A percentile compares a stretch with the other conserved stretches of the same genome.
Conservation (phyloP, 108 stramenopile species). For the Conticribra weissflogii region DNA sequence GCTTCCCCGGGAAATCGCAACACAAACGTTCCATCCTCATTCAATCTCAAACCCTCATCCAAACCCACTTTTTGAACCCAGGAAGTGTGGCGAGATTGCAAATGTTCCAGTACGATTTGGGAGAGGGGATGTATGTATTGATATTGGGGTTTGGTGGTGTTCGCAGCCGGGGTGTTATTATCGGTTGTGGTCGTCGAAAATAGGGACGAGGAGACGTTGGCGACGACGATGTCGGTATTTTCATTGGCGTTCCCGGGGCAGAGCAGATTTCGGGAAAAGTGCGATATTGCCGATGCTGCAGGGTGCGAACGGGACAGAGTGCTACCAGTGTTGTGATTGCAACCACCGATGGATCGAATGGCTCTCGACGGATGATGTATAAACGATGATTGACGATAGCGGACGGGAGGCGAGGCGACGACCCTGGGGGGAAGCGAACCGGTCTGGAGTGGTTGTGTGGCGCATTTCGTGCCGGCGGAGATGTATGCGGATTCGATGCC, state of each 20-base stretch:
- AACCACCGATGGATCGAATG: too few relatives aligned
- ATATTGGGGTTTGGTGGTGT: slow-evolving; percentile 29
- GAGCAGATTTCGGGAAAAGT: too few relatives aligned
- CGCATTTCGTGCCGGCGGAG: too few relatives aligned
- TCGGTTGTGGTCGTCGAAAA: slow-evolving; percentile 28
- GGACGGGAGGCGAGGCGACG: too few relatives aligned
- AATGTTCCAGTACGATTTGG: slow-evolving; percentile 77
- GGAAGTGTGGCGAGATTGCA: slow-evolving; percentile 59
- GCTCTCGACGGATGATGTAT: too few relatives aligned
- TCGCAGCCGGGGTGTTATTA: slow-evolving; percentile 81
- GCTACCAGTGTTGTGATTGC: too few relatives aligned
- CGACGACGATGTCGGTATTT: too few relatives aligned
- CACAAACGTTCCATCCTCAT: slow-evolving; percentile 76
- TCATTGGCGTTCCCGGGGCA: too few relatives aligned
- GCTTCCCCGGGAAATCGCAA: slow-evolving; percentile 49
- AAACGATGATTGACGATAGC: too few relatives aligned
- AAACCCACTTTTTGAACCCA: slow-evolving; percentile 61
- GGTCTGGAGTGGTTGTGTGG: too few relatives aligned
- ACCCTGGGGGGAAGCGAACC: too few relatives aligned
- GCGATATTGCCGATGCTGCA: background rate
- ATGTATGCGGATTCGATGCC: too few relatives aligned
- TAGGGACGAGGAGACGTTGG: slow-evolving; percentile 7
- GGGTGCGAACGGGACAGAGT: background rate
- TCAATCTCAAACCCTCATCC: slow-evolving; percentile 55
- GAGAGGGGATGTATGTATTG: slow-evolving; percentile 82